phyloP scores from a whole-genome alignment of 768 basidiomycete species.

The Tricholoma hemisulphureum region DNA sequence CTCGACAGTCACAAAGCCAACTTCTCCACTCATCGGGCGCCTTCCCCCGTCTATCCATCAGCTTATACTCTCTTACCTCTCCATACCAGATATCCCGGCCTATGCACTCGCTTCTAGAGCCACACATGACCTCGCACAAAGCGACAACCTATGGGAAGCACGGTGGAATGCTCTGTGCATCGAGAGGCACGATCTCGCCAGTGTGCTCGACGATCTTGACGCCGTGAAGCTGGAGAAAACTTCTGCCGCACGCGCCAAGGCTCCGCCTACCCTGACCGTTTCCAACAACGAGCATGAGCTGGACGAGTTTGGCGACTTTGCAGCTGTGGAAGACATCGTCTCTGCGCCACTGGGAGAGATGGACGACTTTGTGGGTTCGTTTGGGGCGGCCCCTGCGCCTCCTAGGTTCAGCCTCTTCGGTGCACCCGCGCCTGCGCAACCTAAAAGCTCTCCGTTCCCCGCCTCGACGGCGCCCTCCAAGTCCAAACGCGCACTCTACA shows the following conservation, averaged over 20 bases:
- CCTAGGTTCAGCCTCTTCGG: neutral
- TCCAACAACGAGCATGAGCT: slow-evolving; percentile 49
- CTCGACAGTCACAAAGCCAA: slow-evolving; percentile 17
- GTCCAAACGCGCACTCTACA: slow-evolving; percentile 45
- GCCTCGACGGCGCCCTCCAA: neutral
- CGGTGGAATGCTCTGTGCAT: slow-evolving; percentile 65
- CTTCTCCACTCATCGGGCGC: slow-evolving; percentile 58
- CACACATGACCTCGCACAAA: slow-evolving; percentile 57
- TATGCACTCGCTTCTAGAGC: slow-evolving; percentile 70
- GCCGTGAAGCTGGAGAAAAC: slow-evolving; percentile 37
- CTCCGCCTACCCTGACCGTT: slow-evolving; percentile 52
- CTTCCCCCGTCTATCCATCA: slow-evolving; percentile 79
- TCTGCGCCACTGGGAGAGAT: slow-evolving; percentile 39
- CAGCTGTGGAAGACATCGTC: slow-evolving; percentile 41
- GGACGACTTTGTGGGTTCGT: slow-evolving; percentile 45
- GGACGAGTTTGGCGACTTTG: slow-evolving; percentile 91
- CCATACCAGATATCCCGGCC: slow-evolving; percentile 76
- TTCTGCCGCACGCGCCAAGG: slow-evolving; percentile 30
- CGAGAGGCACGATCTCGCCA: slow-evolving; percentile 41
- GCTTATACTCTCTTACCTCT: slow-evolving; percentile 67
- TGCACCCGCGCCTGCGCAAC: neutral
- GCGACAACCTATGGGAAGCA: slow-evolving; percentile 76
- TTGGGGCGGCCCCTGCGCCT: neutral
- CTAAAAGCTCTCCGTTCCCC: neutral
- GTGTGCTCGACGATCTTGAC: slow-evolving; percentile 63